Evolutionary conservation across 164 flowering plant genomes (phyloP).

Genomic region (Akebia trifoliata): DNA sequence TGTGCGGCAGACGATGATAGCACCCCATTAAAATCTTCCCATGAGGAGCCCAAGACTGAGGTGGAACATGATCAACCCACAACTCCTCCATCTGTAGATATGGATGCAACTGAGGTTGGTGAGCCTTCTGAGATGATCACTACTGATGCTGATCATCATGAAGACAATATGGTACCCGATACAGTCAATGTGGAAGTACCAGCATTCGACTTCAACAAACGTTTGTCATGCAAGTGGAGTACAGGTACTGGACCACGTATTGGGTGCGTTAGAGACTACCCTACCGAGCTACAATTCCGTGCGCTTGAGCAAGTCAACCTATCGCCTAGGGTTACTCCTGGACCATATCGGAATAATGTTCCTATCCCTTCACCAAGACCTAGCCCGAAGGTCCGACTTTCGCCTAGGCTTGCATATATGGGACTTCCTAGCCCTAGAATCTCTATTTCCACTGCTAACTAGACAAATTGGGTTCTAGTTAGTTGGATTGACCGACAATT

Average conservation of each 20-base stretch:
- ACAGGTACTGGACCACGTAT: conserved; percentile 80
- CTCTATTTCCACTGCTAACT: conserved; percentile 6
- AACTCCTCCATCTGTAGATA: too few species aligned
- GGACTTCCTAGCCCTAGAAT: conserved; percentile 73
- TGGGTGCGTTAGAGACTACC: conserved; percentile 83
- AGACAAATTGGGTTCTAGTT: too few species aligned
- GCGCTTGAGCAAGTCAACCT: conserved; percentile 79
- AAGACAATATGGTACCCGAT: not conserved
- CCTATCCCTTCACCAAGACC: conserved; percentile 89
- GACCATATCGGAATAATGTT: conserved; percentile 15
- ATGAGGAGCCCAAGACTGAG: too few species aligned
- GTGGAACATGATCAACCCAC: too few species aligned
- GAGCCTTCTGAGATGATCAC: not conserved
- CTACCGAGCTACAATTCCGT: conserved; percentile 50
- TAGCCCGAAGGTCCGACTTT: conserved; percentile 60
- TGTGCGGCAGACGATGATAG: conserved; percentile 51
- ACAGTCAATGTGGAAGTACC: conserved; percentile 20
- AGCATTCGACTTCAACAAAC: conserved; percentile 32
- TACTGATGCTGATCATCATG: not conserved
- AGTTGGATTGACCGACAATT: too few species aligned
- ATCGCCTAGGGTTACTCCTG: conserved; percentile 45
- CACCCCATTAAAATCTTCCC: conserved; percentile 17
- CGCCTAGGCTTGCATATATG: conserved; percentile 78
- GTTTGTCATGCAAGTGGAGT: conserved; percentile 69
- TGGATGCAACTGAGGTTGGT: conserved; percentile 1